These are phyloP conservation scores for Pisolithus marmoratus DNA, from an alignment of 768 basidiomycete genomes.

Conservation along the genomic window DNA sequence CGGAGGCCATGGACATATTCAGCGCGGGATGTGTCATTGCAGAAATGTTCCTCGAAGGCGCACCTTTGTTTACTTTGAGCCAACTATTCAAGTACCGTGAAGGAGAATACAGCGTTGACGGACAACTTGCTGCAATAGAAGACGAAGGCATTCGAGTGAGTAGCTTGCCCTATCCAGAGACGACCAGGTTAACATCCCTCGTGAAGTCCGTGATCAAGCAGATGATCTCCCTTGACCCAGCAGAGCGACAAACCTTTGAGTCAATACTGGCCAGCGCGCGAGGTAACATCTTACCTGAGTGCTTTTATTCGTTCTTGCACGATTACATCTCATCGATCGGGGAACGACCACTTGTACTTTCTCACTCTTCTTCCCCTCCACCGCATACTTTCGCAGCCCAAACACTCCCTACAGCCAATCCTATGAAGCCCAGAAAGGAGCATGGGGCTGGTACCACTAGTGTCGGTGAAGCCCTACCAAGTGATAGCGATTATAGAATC, in stretches of 20 bases:
- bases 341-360: constrained; percentile 49
- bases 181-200: constrained; percentile 16
- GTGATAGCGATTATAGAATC: constrained; percentile 80
- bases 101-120: constrained; percentile 74
- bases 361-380: constrained; percentile 36
- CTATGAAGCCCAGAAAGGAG: constrained; percentile 21
- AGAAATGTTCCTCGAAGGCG: constrained; percentile 93
- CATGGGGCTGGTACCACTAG: constrained; percentile 6
- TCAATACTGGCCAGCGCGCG: constrained; percentile 68
- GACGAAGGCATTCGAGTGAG: constrained; percentile 78
- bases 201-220: constrained; percentile 75
- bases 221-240: constrained; percentile 84
- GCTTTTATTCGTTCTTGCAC: constrained; percentile 92
- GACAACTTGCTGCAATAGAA: constrained; percentile 66
- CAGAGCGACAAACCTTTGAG: constrained; percentile 76
- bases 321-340: constrained; percentile 81
- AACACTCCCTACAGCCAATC: constrained; percentile 29
- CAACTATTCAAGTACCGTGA: constrained; percentile 93
- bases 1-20: constrained; percentile 97
- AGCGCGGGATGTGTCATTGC: constrained; percentile 92
- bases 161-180: constrained; percentile 12
- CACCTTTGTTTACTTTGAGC: constrained; percentile 87
- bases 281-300: constrained; percentile 81
- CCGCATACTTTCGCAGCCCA: constrained; percentile 22
- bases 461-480: constrained; percentile 46